phyloP scores from a whole-genome alignment of 2,329 filamentous ascomycete species.

The Didymella keratinophila region DNA sequence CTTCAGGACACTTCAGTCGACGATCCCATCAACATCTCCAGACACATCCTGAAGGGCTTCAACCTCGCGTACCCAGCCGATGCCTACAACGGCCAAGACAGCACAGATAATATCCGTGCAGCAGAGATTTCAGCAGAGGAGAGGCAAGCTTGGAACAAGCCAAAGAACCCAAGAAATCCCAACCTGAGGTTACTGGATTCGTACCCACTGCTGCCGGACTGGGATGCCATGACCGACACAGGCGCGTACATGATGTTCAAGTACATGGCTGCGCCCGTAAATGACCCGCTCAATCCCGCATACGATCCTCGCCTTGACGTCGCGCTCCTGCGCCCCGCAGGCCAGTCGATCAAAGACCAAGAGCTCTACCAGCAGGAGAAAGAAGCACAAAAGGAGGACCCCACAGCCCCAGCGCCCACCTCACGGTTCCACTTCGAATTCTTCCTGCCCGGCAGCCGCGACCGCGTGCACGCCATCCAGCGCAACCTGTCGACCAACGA shows the following conservation, averaged over 20 bases:
- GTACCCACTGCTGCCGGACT: conserved; percentile 68
- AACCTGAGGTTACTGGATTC: conserved; percentile 65
- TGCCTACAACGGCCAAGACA: conserved; percentile 73
- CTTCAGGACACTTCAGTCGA: conserved; percentile 56
- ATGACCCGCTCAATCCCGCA: conserved; percentile 52
- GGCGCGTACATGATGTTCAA: conserved; percentile 68
- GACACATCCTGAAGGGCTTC: conserved; percentile 69
- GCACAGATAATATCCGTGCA: conserved; percentile 60
- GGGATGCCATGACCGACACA: conserved; percentile 66
- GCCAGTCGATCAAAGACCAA: conserved; percentile 61
- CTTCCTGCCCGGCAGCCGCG: conserved; percentile 61
- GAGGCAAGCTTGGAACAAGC: conserved; percentile 65
- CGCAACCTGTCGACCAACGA: conserved; percentile 64
- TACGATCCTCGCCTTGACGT: conserved; percentile 69
- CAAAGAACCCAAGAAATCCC: conserved; percentile 66
- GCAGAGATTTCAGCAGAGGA: conserved; percentile 63
- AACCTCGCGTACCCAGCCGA: conserved; percentile 70
- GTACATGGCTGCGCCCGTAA: conserved; percentile 66
- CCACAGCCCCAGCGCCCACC: conserved; percentile 59
- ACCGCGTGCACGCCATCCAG: conserved; percentile 60
- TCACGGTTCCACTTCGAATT: conserved; percentile 67
- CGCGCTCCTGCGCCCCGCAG: conserved; percentile 63
- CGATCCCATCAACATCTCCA: conserved; percentile 67
- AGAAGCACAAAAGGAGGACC: conserved; percentile 54
- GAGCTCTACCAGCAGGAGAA: conserved; percentile 59